A percentile compares a stretch with the other conserved stretches of the same genome.
These are phyloP conservation scores for Cryptococcus sp. DNA, from an alignment of 1,284 basidiomycete species.

Conservation along the genomic window DNA sequence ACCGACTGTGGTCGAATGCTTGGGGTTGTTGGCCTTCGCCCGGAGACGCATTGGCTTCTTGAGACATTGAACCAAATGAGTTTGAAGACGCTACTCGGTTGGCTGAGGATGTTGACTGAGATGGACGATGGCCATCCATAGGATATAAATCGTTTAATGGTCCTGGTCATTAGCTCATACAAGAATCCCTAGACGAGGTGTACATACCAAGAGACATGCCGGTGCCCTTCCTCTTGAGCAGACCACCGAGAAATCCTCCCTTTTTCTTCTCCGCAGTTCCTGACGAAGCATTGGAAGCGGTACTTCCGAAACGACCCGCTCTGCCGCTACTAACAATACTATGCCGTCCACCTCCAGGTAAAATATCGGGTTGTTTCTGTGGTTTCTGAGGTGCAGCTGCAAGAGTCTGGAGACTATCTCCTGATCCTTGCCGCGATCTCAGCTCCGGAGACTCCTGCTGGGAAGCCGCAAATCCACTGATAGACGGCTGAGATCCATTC, in stretches of 20 bases:
- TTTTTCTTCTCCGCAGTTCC: constrained; percentile 33
- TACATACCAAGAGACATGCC: constrained; percentile 14
- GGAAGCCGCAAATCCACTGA: constrained; percentile 2
- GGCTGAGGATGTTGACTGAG: constrained; percentile 17
- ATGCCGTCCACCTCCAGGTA: constrained; percentile 8
- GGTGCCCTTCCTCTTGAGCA: constrained; percentile 29
- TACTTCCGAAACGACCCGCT: constrained; percentile 22
- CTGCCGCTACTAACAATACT: constrained; percentile 1
- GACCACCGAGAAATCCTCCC: constrained; percentile 31
- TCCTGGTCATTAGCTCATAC: background rate
- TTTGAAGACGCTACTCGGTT: constrained; percentile 19
- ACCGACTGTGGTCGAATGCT: too few relatives aligned
- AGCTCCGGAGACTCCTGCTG: constrained; percentile 1
- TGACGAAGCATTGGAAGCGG: constrained; percentile 14
- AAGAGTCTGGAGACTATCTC: constrained; percentile 26
- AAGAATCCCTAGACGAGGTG: background rate
- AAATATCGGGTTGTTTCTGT: background rate
- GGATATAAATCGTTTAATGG: constrained; percentile 11
- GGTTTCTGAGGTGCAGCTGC: constrained; percentile 5
- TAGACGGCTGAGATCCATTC: constrained; percentile 7
- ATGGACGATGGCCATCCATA: constrained; percentile 17
- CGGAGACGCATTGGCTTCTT: background rate
- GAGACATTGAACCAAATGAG: constrained; percentile 16
- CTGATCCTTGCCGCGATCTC: constrained; percentile 18
- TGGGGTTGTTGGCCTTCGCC: background rate